These are phyloP conservation scores for Cytospora piceicola DNA, from an alignment of 2,329 filamentous ascomycete genomes.

Conservation along the genomic window DNA sequence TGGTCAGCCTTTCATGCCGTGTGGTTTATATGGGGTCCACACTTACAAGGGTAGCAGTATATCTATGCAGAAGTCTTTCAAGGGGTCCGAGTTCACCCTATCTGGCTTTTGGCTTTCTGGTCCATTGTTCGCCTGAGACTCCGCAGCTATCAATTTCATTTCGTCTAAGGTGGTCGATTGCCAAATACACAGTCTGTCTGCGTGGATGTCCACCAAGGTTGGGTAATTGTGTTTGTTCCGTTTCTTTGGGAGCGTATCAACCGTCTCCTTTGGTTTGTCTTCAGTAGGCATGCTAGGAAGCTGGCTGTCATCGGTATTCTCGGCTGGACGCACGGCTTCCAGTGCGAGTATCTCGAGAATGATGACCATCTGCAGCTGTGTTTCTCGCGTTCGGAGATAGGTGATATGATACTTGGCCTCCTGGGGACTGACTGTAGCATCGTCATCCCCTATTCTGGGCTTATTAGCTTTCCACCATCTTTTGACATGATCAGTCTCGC, in stretches of 20 bases:
- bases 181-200: slow-evolving; percentile 83
- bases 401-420: slow-evolving; percentile 66
- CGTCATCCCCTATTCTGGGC: slow-evolving; percentile 51
- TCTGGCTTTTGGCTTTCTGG: slow-evolving; percentile 44
- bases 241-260: slow-evolving; percentile 53
- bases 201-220: slow-evolving; percentile 70
- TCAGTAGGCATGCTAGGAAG: slow-evolving; percentile 50
- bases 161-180: slow-evolving; percentile 72
- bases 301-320: slow-evolving; percentile 49
- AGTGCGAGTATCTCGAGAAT: slow-evolving; percentile 77
- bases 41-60: slow-evolving; percentile 79
- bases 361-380: slow-evolving; percentile 78
- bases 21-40: too few species aligned
- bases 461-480: slow-evolving; percentile 71
- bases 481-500: slow-evolving; percentile 66
- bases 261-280: slow-evolving; percentile 39
- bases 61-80: slow-evolving; percentile 78
- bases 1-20: slow-evolving; percentile 1
- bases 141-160: slow-evolving; percentile 50
- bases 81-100: slow-evolving; percentile 59
- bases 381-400: slow-evolving; percentile 73
- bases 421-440: slow-evolving; percentile 51
- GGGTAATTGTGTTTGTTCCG: slow-evolving; percentile 66
- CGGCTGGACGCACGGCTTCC: slow-evolving; percentile 54
- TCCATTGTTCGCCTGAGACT: slow-evolving; percentile 47